Percentiles rank a stretch among this genome's conserved stretches.
phyloP scores from a whole-genome alignment of 2,329 filamentous ascomycete species.

The Rhinocladiella similis region DNA sequence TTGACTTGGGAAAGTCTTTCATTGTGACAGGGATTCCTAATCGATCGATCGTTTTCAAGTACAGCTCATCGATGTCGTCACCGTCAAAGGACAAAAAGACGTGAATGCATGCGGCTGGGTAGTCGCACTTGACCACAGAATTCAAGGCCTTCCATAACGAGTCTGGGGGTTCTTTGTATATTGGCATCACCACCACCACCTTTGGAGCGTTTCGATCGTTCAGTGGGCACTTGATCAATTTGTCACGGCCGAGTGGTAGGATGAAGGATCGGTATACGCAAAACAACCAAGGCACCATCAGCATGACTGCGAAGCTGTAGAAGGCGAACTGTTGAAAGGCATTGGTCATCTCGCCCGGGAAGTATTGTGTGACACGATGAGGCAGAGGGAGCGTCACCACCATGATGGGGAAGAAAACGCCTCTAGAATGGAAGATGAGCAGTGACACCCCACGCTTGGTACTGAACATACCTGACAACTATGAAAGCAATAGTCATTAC shows the following conservation, averaged over 20 bases:
- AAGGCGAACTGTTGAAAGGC: conserved; percentile 94
- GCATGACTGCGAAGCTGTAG: conserved; percentile 81
- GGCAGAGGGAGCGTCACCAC: conserved; percentile 87
- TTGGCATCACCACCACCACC: conserved; percentile 94
- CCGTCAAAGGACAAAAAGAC: conserved; percentile 96
- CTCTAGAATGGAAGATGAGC: conserved; percentile 47
- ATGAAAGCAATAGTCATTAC: conserved; percentile 73
- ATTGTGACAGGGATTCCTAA: conserved; percentile 78
- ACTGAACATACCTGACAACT: conserved; percentile 64
- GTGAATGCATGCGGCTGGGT: conserved; percentile 87
- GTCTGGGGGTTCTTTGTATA: conserved; percentile 87
- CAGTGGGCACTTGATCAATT: conserved; percentile 78
- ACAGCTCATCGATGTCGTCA: conserved; percentile 83
- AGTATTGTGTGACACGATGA: conserved; percentile 66
- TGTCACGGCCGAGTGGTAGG: conserved; percentile 77
- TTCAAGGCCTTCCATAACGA: conserved; percentile 83
- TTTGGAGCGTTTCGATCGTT: conserved; percentile 87
- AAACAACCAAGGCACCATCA: conserved; percentile 88
- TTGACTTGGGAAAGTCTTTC: conserved; percentile 80
- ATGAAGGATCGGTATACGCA: conserved; percentile 91
- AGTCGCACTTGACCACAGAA: conserved; percentile 91
- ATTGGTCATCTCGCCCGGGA: conserved; percentile 67
- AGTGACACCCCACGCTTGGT: conserved; percentile 1
- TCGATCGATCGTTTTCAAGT: conserved; percentile 79
- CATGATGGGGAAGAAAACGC: conserved; percentile 91